These are phyloP conservation scores for Penicillium sp. DNA, from an alignment of 2,329 filamentous ascomycete species.

Conservation along the genomic window DNA sequence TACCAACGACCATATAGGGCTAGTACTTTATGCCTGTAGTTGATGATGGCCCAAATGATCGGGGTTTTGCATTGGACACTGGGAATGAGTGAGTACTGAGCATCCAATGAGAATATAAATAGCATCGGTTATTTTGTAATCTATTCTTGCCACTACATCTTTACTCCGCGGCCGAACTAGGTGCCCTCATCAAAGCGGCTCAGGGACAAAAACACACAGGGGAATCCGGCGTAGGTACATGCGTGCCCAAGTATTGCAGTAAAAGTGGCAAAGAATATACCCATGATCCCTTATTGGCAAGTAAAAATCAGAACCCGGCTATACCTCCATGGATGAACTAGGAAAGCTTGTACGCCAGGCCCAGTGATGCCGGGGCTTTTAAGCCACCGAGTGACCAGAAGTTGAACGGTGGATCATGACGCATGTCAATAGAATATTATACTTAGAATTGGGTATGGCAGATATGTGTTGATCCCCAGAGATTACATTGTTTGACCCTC, in stretches of 20 bases:
- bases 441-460: neutral
- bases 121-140: neutral
- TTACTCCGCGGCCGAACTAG: neutral
- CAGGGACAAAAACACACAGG: neutral
- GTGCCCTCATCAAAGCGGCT: too few relatives aligned
- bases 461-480: conserved; percentile 7
- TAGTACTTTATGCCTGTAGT: neutral
- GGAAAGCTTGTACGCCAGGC: neutral
- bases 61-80: neutral
- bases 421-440: conserved; percentile 9
- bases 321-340: neutral
- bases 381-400: conserved; percentile 18
- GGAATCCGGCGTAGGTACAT: neutral
- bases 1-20: neutral
- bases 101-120: neutral
- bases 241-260: neutral
- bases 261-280: neutral
- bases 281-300: neutral
- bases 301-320: neutral
- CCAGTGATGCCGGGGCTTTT: conserved; percentile 19
- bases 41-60: neutral
- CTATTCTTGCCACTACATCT: neutral
- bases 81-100: neutral
- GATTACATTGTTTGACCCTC: conserved; percentile 3
- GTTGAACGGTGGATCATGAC: conserved; percentile 21